Evolutionary conservation across 2,329 filamentous ascomycete species (phyloP).

Genomic region (Alternaria sp.): DNA sequence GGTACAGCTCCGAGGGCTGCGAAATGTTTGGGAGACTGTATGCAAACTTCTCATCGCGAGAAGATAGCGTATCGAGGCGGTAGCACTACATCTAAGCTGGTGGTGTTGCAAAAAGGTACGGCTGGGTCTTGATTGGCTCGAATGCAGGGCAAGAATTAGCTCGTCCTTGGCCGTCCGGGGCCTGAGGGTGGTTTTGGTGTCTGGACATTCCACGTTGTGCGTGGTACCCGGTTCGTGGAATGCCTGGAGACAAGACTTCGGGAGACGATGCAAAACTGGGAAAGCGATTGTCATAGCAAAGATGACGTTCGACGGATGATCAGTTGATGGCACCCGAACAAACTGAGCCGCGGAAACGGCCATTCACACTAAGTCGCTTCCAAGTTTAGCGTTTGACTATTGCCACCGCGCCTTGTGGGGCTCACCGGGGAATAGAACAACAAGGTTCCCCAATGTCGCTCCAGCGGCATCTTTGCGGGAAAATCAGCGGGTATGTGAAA

Average conservation of each 20-base stretch:
- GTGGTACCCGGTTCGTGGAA: neutral
- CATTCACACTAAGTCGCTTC: neutral
- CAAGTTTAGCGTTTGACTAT: slow-evolving; percentile 2
- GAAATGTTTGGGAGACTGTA: neutral
- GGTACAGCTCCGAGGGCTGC: neutral
- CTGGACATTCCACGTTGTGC: neutral
- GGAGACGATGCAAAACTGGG: neutral
- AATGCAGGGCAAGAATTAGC: neutral
- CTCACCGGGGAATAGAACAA: slow-evolving; percentile 2
- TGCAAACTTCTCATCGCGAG: neutral
- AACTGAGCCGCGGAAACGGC: neutral
- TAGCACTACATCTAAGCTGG: neutral
- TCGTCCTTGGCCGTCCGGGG: neutral
- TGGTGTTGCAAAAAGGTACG: slow-evolving; percentile 2
- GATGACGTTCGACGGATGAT: slow-evolving; percentile 3
- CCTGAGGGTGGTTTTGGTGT: neutral
- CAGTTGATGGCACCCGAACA: neutral
- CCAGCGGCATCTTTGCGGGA: slow-evolving; percentile 2
- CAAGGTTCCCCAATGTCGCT: slow-evolving; percentile 18
- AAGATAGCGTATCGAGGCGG: neutral
- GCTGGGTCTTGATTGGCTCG: neutral
- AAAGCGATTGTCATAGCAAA: neutral
- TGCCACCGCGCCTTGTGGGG: slow-evolving; percentile 9
- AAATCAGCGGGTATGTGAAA: neutral
- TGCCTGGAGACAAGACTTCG: neutral